Evolutionary conservation across 139 green algal species (phyloP).

Genomic region (Tetradesmus obliquus): DNA sequence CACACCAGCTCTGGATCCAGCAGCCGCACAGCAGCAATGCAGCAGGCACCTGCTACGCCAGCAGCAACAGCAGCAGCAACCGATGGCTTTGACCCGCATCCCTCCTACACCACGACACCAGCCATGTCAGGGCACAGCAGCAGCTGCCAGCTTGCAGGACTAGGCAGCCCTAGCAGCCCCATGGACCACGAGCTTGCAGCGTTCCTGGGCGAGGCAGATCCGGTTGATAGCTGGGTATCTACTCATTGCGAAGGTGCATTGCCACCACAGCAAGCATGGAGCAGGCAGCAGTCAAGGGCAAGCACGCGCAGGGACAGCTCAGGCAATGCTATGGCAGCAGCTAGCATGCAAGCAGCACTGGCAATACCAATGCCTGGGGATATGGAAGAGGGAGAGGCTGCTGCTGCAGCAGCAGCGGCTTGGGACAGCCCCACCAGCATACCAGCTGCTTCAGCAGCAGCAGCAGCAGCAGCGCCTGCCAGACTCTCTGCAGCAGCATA

Average conservation of each 20-base stretch:
- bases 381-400: not conserved
- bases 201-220: not conserved
- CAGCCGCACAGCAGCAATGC: not conserved
- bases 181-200: not conserved
- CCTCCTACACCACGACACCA: not conserved
- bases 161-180: not conserved
- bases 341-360: not conserved
- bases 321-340: not conserved
- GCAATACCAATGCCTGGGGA: not conserved
- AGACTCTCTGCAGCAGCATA: not conserved
- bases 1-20: not conserved
- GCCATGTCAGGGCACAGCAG: not conserved
- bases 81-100: not conserved
- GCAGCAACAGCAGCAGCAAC: not conserved
- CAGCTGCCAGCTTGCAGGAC: not conserved
- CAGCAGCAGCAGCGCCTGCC: not conserved
- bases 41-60: not conserved
- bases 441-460: not conserved
- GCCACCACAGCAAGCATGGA: not conserved
- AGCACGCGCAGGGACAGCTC: not conserved
- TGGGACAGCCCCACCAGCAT: not conserved
- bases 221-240: not conserved
- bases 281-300: not conserved
- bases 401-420: too few relatives aligned
- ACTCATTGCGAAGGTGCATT: not conserved